These are phyloP conservation scores for Penicillium sp. DNA, from an alignment of 2,329 filamentous ascomycete species.

Conservation along the genomic window DNA sequence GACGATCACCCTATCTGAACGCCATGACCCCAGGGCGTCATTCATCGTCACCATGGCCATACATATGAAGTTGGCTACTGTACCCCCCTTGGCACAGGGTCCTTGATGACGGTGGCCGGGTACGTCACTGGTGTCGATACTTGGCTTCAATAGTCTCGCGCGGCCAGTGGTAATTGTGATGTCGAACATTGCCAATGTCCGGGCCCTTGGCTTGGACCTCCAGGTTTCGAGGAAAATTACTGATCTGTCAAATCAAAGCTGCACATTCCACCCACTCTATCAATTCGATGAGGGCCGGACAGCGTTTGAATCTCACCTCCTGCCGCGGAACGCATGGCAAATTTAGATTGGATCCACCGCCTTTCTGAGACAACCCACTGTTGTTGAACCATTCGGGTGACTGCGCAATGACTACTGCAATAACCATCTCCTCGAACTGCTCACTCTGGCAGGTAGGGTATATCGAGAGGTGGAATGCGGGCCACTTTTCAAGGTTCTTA, in stretches of 20 bases:
- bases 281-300: neutral
- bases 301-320: neutral
- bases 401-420: neutral
- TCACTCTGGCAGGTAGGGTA: neutral
- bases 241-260: neutral
- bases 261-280: neutral
- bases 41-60: neutral
- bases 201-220: neutral
- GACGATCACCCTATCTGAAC: neutral
- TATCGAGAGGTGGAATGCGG: too few species aligned
- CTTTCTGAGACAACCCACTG: neutral
- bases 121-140: neutral
- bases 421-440: neutral
- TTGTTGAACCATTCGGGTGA: neutral
- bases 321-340: slow-evolving; percentile 3
- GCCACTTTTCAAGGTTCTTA: too few species aligned
- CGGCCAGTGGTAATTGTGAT: neutral
- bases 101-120: neutral
- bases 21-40: neutral
- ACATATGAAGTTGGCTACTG: neutral
- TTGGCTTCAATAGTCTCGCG: neutral
- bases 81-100: neutral
- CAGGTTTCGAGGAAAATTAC: neutral
- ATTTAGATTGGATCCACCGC: neutral
- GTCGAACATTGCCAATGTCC: neutral